Base-by-base conservation (phyloP, 805 yeast genomes). In the Lipomyces kockii region DNA sequence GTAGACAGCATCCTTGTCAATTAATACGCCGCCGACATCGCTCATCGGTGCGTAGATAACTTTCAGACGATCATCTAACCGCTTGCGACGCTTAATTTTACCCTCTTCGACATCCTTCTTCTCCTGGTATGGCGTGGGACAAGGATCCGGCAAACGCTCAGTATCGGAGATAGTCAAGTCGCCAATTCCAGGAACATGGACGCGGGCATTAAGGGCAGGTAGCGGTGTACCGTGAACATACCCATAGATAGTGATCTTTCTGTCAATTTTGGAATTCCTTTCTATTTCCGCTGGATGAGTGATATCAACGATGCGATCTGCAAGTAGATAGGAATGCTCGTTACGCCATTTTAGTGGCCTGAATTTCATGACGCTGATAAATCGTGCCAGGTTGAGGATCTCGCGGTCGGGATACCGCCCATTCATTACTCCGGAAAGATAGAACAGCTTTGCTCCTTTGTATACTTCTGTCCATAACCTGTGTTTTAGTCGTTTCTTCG, bases 291-390 rank as follows among this genome's bases (percentile, higher is more conserved):
- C 85, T 0, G 99, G 99, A 78, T 93, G 98, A 2, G 99, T 96
- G 70, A 96, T 82, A 79, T 95, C 99, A 9, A 95, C 91, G 56
- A 94, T 83, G 77, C 99, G 85, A 77, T 95, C 99, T 17, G 94
- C 92, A 67, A 95, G 81, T 73, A 95, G 78, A 76, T 95, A 95
- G 3, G 98, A 97, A 81, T 95, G 99, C 81, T 95, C 98, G 77
- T 94, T 95, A 81, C 99, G 87, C 99, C 99, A 95, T 78, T 95
- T 95, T 74, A 96, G 83, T n/a, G 99, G 99, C 76, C 99, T 86
- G 80, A 96, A 96, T 78, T 96, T 95, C 98, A 96, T 94, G 58
- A 94, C 98, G 5, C 96, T 89, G 63, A 95, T 90, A 77, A 96
- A 95, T 72, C 99, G 84, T 2, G 97, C 89, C 74, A 95, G 83